phyloP scores from a whole-genome alignment of 805 yeast genomes.

The Pichia rugopelliculosa region DNA sequence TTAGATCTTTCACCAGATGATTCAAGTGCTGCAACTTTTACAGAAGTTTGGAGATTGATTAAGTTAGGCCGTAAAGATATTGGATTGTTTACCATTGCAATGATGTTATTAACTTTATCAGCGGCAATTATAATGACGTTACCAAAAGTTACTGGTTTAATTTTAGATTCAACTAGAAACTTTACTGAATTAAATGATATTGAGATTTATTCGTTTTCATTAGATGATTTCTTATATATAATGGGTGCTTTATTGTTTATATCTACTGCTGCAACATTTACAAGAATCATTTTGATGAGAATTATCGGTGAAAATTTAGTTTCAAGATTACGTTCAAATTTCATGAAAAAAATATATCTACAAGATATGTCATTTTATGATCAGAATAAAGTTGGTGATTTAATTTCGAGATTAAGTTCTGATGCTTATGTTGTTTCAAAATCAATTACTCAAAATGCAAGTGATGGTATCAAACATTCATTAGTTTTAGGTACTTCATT shows the following conservation, averaged over 20 bases:
- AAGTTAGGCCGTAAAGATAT: slow-evolving; percentile 39
- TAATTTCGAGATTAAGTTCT: slow-evolving; percentile 77
- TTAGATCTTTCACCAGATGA: slow-evolving; percentile 27
- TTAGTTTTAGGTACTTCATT: slow-evolving; percentile 79
- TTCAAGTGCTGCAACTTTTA: slow-evolving; percentile 28
- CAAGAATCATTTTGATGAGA: slow-evolving; percentile 67
- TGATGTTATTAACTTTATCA: slow-evolving; percentile 37
- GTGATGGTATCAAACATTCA: slow-evolving; percentile 82
- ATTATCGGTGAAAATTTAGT: slow-evolving; percentile 82
- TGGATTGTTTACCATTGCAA: slow-evolving; percentile 36
- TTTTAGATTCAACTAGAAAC: slow-evolving; percentile 42
- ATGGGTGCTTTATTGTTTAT: slow-evolving; percentile 56
- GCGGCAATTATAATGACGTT: slow-evolving; percentile 45
- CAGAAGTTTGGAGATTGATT: slow-evolving; percentile 34
- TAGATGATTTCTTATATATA: slow-evolving; percentile 51
- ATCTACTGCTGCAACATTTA: slow-evolving; percentile 76
- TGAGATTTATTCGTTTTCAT: slow-evolving; percentile 48
- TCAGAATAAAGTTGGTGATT: slow-evolving; percentile 84
- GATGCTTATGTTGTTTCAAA: slow-evolving; percentile 87
- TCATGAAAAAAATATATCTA: slow-evolving; percentile 67
- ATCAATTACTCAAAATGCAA: slow-evolving; percentile 79
- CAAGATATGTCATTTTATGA: slow-evolving; percentile 91
- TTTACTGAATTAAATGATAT: slow-evolving; percentile 21
- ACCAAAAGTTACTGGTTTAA: slow-evolving; percentile 50
- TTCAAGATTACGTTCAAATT: slow-evolving; percentile 70